Percentiles rank a stretch among this genome's conserved stretches.
Conservation (phyloP, 1,284 basidiomycete species). For the Naganishia liquefaciens region DNA sequence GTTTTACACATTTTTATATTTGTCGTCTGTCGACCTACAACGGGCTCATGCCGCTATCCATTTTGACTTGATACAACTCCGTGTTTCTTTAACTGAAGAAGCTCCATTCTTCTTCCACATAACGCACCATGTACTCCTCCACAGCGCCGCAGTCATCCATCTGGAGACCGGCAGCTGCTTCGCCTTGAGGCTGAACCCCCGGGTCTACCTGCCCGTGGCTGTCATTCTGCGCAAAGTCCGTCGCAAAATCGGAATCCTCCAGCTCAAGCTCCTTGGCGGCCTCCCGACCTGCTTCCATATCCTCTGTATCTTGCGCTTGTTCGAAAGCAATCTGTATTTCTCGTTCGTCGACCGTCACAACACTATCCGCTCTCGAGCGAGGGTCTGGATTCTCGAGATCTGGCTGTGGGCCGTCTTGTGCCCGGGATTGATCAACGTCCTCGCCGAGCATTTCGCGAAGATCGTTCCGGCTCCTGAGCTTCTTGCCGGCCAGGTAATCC, state of each 20-base stretch:
- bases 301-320: slow-evolving; percentile 85
- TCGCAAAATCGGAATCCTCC: slow-evolving; percentile 73
- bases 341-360: slow-evolving; percentile 45
- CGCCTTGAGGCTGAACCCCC: slow-evolving; percentile 42
- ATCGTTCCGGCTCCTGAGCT: slow-evolving; percentile 59
- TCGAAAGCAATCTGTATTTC: slow-evolving; percentile 69
- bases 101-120: slow-evolving; percentile 72
- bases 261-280: slow-evolving; percentile 78
- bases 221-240: slow-evolving; percentile 39
- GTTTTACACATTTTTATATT: not conserved
- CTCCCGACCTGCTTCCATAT: slow-evolving; percentile 74
- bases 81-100: slow-evolving; percentile 60
- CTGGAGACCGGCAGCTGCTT: slow-evolving; percentile 46
- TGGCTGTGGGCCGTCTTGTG: slow-evolving; percentile 23
- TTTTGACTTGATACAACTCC: not conserved
- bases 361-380: slow-evolving; percentile 37
- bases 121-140: slow-evolving; percentile 83
- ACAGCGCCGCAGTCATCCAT: slow-evolving; percentile 58
- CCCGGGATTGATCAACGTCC: slow-evolving; percentile 39
- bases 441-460: slow-evolving; percentile 80
- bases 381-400: slow-evolving; percentile 26
- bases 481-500: slow-evolving; percentile 51
- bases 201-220: slow-evolving; percentile 38
- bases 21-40: not conserved
- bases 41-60: not conserved